Conservation (phyloP, 192 early-diverging fungal genomes). For the Rhizophagus prolifer region DNA sequence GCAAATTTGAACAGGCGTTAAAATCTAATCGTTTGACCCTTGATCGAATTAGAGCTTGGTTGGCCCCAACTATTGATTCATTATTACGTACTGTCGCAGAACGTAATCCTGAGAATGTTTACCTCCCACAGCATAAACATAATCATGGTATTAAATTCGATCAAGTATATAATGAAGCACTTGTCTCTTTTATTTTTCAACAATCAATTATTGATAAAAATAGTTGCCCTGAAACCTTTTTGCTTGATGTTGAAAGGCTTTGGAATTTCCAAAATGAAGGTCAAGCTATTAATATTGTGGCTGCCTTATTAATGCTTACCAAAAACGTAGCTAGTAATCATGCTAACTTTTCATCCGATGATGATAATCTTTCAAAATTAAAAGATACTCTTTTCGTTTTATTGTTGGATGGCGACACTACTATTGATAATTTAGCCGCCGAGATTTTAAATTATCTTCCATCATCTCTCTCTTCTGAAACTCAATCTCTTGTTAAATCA, state of each 20-base stretch:
- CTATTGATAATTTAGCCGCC: constrained; percentile 34
- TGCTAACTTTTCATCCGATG: not conserved
- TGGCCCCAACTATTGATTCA: constrained; percentile 41
- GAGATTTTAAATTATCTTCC: constrained; percentile 32
- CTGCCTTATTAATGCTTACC: constrained; percentile 68
- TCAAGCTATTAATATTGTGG: constrained; percentile 64
- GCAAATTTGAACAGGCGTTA: constrained; percentile 64
- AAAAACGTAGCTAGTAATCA: constrained; percentile 52
- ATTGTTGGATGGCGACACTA: constrained; percentile 30
- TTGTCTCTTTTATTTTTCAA: constrained; percentile 51
- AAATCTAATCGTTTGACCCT: constrained; percentile 44
- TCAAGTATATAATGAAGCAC: constrained; percentile 24
- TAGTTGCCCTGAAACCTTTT: constrained; percentile 67
- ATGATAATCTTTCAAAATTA: constrained; percentile 19
- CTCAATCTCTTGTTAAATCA: constrained; percentile 32
- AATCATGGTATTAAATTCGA: constrained; percentile 15
- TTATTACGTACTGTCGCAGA: constrained; percentile 36
- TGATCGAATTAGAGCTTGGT: constrained; percentile 61
- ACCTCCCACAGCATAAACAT: constrained; percentile 12
- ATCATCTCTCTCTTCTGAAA: constrained; percentile 14
- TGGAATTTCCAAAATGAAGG: constrained; percentile 68
- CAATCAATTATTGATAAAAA: constrained; percentile 30
- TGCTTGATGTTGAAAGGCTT: constrained; percentile 65
- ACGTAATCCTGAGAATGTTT: constrained; percentile 55
- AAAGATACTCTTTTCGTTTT: constrained; percentile 33